Conservation (phyloP, 2,329 filamentous ascomycete genomes). For the Fusarium ramigenum region DNA sequence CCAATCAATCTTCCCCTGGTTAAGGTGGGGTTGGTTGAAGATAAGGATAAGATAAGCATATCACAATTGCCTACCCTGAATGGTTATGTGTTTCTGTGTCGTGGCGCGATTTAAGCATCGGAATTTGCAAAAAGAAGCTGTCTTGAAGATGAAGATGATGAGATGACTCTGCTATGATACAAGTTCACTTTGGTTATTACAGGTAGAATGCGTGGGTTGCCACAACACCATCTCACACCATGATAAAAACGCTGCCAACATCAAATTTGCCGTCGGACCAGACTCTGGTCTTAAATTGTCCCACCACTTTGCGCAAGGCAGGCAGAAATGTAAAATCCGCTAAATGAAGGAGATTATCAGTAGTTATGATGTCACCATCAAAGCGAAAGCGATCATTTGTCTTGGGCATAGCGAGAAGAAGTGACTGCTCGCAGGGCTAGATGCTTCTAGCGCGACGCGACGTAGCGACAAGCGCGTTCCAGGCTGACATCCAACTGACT, state of each 20-base stretch:
- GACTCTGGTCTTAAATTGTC: accelerated
- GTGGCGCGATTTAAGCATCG: not conserved
- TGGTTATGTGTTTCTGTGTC: not conserved
- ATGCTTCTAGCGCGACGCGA: not conserved
- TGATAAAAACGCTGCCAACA: too few relatives aligned
- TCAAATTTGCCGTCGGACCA: too few relatives aligned
- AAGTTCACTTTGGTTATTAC: too few relatives aligned
- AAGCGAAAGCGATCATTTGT: not conserved
- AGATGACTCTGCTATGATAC: not conserved
- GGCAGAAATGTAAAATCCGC: not conserved
- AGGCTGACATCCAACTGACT: not conserved
- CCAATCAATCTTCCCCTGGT: not conserved
- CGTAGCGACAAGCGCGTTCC: not conserved
- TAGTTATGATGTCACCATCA: not conserved
- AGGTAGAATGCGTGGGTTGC: too few relatives aligned
- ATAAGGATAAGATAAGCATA: not conserved
- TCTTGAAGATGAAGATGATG: accelerated
- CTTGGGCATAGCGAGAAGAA: not conserved
- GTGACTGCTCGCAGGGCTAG: not conserved
- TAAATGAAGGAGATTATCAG: too few relatives aligned
- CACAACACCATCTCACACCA: too few relatives aligned
- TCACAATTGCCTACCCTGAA: not conserved
- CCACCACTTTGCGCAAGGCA: too few relatives aligned
- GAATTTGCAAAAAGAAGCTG: accelerated
- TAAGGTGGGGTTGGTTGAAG: not conserved